Evolutionary conservation across 371 early-diverging fungal species (phyloP), one percentile per base, ranked within the genome.

Genomic region (Funneliformis caledonium): DNA sequence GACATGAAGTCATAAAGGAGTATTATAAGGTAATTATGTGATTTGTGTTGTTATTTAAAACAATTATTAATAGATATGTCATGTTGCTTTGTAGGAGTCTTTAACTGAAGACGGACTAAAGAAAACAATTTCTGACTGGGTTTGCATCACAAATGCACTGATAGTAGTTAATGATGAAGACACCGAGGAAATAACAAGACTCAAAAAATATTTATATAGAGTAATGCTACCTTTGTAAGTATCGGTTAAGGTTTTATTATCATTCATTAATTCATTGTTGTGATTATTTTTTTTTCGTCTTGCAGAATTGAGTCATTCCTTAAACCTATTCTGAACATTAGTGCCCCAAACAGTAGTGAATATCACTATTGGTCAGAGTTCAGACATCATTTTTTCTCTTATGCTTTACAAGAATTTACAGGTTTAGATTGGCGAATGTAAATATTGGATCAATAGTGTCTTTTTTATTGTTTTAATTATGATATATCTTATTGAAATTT

Each of bases 171-270:
- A 78, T 37, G 60, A 69, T 11, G 19, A 42, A 19, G 68, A 69
- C 60, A 69, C 2, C 8, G 60, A 78, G 16, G 31, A 45, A 26
- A 19, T 59, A 16, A 78, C 26, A 42, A 70, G 10, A 52, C 1
- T 75, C 9, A 75, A 75, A 42, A 60, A 75, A 60, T 75, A 59
- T 19, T 60, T 75, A 14, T n/a, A 75, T 60, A 12, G 61, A 60
- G 76, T 75, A 12, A 75, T 75, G 76, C 60, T 60, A 19, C 76
- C 76, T 19, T 70, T 79, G 45, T 79, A 78, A 78, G 56, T 69
- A 48, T 59, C 59, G 3, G n/a, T 48, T 22, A 48, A 26, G 10
- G 42, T 64, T 78, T 68, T 61, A 67, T 67, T 47, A 31, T 72
- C 22, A 26, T n/a, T 52, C 37, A 33, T 74, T 37, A 26, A 11